A percentile compares a stretch with the other conserved stretches of the same genome.
phyloP scores from a whole-genome alignment of 108 stramenopile genomes.

The Stephanodiscus triporus region DNA sequence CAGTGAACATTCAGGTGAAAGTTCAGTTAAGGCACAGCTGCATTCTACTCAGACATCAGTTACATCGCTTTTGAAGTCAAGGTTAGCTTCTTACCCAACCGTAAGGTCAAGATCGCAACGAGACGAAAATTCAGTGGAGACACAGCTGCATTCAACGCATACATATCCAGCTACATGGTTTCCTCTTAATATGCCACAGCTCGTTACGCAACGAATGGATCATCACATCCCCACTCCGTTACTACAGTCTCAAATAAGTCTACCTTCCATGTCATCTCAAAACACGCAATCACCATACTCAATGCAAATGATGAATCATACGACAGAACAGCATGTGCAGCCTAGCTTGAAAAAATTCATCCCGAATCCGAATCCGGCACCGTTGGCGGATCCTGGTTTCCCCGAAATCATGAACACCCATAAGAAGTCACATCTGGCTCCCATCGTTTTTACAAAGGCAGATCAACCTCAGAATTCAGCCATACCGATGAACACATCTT shows the following conservation, averaged over 20 bases:
- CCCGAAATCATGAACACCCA: neutral
- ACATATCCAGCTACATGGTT: neutral
- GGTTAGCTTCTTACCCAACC: neutral
- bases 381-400: neutral
- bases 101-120: neutral
- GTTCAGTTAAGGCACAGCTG: neutral
- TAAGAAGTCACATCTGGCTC: neutral
- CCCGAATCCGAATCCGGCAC: neutral
- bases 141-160: neutral
- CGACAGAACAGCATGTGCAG: neutral
- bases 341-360: neutral
- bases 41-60: neutral
- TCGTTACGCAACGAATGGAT: neutral
- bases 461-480: neutral
- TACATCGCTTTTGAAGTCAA: neutral
- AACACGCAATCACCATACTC: neutral
- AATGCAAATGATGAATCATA: conserved; percentile 5
- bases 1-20: conserved; percentile 10
- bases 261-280: neutral
- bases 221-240: neutral
- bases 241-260: neutral
- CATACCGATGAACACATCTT: neutral
- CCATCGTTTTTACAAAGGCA: neutral
- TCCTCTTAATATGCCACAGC: conserved; percentile 9
- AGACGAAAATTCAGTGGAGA: neutral